Base-by-base conservation (phyloP, 1,284 basidiomycete species). In the Malassezia slooffiae region DNA sequence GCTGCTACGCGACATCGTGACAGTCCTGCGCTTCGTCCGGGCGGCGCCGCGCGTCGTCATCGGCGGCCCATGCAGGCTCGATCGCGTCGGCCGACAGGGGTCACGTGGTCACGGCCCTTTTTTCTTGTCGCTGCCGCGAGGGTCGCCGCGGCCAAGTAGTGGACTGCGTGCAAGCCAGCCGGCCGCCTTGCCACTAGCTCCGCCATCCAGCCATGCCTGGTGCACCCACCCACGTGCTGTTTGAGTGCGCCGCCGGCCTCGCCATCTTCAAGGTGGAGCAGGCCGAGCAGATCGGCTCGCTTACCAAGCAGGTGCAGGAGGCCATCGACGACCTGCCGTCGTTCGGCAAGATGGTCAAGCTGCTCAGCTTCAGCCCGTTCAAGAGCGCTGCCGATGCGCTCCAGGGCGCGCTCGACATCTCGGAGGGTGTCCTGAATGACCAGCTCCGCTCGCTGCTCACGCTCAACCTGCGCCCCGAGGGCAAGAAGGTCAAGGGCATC, bases 381-480 rank as follows among this genome's bases (percentile, higher is more conserved):
- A 88, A 87, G 71, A 89, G 77, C 55, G 89, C 90, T 29, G 88
- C 87, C 1, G 85, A 96, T 71, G 93, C 91, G 21, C 75, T 99
- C 56, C 89, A 97, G 74, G 95, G 93, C 64, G 83, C 83, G 45
- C 93, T 96, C 70, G 90, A 97, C 72, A 74, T 97, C 13, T 96
- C 91, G 5, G 91, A 96, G 76, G 89, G 91, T 53, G 77, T 91
- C 47, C 73, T 95, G 40, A 90, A 85, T 70, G 84, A 88, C 54
- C 80, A 88, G 71, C 75, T 97, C 49, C 80, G 82, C 70, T 80
- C 82, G 40, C 75, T 96, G 38, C 78, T 97, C 51, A 86, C 91
- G 70, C 77, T 95, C 55, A 87, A 88, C 72, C 77, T 97, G 32
- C 77, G 82, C 43, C 82, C 82, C 69, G 71, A 80, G 3, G 80